Evolutionary conservation across 352 stramenopile genomes (phyloP), one percentile per base, ranked within the genome.

Genomic region (Phytophthora pistaciae): DNA sequence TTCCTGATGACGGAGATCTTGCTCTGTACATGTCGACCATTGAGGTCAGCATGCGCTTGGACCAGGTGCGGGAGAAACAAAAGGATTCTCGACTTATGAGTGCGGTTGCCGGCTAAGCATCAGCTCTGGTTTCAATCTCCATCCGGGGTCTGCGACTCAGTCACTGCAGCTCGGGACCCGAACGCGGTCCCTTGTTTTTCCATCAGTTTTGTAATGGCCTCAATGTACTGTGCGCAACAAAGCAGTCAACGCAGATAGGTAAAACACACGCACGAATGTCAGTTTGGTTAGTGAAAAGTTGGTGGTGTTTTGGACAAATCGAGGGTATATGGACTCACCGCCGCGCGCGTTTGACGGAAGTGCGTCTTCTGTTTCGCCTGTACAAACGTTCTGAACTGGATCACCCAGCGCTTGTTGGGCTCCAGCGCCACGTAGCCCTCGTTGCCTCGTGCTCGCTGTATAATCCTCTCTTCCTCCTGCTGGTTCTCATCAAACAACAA

Each of bases 1-100:
- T 96, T 27, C 89, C 89, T 11, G 89, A 95, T 61, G 86, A 94
- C 42, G 87, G 85, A 8, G 87, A 95, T 56, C 68, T 93, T 18
- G 77, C 80, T 27, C 64, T 92, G 29, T 95, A 92, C 67, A 91
- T 95, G 69, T 82, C 84, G 56, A 92, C 84, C 2, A 82, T 95
- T 55, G 85, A 93, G 75, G 72, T 78, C 48, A 91, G 82, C 53
- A 77, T 91, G 50, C 81, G 78, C 0, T 66, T 92, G 29, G 74
- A 90, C 23, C 71, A 84, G 18, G 64, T 70, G 5, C 74, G 77
- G 10, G 68, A 85, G 60, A 78, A 78, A 42, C 71, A 75, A 18
- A 72, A 62, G 38, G 21, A 71, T 50, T 55, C 58, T 56, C 68
- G 68, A 16, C 36, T 77, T 23, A 50, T 68, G 14, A 60, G 62